Conservation (phyloP, 345 rosid genomes). For the Eucalyptus paniculata region DNA sequence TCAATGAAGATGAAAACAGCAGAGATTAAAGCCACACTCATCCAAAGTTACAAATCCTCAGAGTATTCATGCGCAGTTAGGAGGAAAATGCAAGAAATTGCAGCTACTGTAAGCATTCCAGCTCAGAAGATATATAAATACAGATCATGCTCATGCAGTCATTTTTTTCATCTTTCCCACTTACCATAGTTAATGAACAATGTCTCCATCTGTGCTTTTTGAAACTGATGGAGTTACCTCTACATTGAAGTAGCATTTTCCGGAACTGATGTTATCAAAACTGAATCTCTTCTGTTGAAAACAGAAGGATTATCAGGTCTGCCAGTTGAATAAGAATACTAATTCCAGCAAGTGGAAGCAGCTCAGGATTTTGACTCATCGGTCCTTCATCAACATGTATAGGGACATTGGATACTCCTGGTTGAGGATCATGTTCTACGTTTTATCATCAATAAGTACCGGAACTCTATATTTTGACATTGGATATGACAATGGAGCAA, state of each 20-base stretch:
- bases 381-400: background rate
- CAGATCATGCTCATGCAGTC: background rate
- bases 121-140: background rate
- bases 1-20: background rate
- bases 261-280: background rate
- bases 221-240: background rate
- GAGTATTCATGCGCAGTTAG: background rate
- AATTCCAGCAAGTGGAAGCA: background rate
- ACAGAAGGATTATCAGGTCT: background rate
- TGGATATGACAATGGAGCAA: background rate
- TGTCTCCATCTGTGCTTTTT: background rate
- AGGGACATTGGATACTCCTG: background rate
- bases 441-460: background rate
- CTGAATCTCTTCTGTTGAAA: background rate
- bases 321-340: background rate
- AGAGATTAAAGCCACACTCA: background rate
- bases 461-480: background rate
- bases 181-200: background rate
- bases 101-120: background rate
- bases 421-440: background rate
- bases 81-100: constrained; percentile 1
- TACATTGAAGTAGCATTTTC: background rate
- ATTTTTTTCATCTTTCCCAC: background rate
- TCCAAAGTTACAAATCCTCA: background rate
- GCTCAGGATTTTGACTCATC: background rate